Base-by-base conservation (phyloP, 495 filamentous ascomycete species). In the Podospora appendiculata region DNA sequence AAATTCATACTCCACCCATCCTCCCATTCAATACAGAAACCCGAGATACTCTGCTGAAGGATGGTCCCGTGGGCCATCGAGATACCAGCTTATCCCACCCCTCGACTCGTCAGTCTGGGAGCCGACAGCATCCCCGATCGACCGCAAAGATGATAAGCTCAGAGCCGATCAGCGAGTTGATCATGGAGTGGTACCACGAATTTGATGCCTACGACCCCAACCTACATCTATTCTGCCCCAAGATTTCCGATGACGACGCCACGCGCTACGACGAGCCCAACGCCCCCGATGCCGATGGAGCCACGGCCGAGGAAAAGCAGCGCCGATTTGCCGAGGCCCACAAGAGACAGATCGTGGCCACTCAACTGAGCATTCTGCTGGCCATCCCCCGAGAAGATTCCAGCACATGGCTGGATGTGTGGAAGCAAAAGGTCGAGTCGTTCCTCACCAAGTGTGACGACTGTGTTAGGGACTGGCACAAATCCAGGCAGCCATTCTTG, bases 381-480 rank as follows among this genome's bases (percentile, higher is more conserved):
- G 85, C 83, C 8, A 84, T 83, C 51, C 78, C 78, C 25, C 71
- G 78, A 38, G 79, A 85, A 11, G 79, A 82, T 42, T 81, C 84
- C 0, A 77, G 75, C 34, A 66, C 73, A 34, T 74, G 83, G 59
- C 76, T 84, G 46, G 62, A 69, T 41, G 81, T 82, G 63, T 79
- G 91, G 42, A 74, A 68, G 3, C 68, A 80, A 19, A 58, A 67
- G 4, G 62, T 70, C 42, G 68, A 74, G 41, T 40, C 34, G 18
- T 70, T 64, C 45, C 71, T 96, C 38, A 79, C 70, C 32, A 79
- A 70, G 36, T 96, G 91, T 69, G 86, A 94, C 57, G 72, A 80
- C 40, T 96, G 91, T 64, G 83, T 90, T 52, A 80, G 80, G 38
- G 80, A 83, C 40, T 96, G 90, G 70, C 88, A 96, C 69, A 84